A percentile compares a stretch with the other conserved stretches of the same genome.
phyloP scores from a whole-genome alignment of 2,329 filamentous ascomycete genomes.

The Fusarium nelsonii region DNA sequence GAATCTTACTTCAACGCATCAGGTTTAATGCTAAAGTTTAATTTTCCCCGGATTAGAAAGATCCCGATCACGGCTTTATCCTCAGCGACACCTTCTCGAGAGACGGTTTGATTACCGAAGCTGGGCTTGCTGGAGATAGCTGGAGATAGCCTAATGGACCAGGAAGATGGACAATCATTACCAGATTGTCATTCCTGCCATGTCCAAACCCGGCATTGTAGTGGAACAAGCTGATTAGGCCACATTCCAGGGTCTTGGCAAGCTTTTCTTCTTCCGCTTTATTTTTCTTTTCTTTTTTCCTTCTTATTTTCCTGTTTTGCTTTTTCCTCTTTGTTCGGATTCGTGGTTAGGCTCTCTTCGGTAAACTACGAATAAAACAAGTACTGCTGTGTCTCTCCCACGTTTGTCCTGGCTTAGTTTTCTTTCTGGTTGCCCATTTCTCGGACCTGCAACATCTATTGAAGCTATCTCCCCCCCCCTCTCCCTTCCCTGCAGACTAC shows the following conservation, averaged over 20 bases:
- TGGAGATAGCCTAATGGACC: slow-evolving; percentile 2
- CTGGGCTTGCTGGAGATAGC: background rate
- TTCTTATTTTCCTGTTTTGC: background rate
- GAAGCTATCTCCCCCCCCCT: background rate
- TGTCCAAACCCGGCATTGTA: slow-evolving; percentile 31
- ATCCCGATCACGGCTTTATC: slow-evolving; percentile 4
- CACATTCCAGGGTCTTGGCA: slow-evolving; percentile 28
- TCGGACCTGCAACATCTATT: background rate
- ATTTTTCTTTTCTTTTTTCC: background rate
- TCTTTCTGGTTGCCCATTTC: slow-evolving; percentile 1
- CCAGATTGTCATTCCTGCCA: slow-evolving; percentile 30
- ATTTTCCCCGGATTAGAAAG: background rate
- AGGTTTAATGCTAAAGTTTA: background rate
- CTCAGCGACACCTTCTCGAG: background rate
- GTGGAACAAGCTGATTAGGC: slow-evolving; percentile 17
- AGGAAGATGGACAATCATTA: slow-evolving; percentile 13
- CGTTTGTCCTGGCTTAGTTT: background rate
- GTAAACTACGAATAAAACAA: background rate
- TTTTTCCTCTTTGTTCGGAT: background rate
- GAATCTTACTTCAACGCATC: slow-evolving; percentile 10
- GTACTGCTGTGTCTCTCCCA: background rate
- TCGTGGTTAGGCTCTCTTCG: background rate
- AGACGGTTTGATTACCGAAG: background rate
- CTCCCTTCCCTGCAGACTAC: slow-evolving; percentile 24
- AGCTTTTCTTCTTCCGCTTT: background rate